Conservation (phyloP, 495 filamentous ascomycete genomes). For the Stereocaulon alpinum region DNA sequence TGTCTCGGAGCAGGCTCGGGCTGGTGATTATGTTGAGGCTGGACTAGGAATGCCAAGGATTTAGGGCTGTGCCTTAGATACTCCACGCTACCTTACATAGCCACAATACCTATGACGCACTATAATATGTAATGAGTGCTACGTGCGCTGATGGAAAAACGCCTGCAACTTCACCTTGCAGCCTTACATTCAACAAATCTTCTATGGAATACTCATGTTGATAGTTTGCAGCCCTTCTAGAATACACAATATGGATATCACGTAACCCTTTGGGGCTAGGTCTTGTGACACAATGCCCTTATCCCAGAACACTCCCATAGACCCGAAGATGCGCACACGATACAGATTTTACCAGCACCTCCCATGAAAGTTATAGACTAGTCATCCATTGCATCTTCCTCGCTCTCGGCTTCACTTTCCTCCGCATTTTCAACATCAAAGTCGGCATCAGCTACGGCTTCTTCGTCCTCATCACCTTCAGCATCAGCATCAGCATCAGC, state of each 20-base stretch:
- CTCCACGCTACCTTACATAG: not conserved
- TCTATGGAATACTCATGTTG: not conserved
- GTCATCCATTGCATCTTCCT: constrained; percentile 15
- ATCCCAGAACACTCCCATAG: not conserved
- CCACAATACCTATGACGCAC: not conserved
- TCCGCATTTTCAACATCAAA: constrained; percentile 18
- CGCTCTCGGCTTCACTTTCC: constrained; percentile 19
- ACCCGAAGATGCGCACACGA: not conserved
- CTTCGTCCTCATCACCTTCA: constrained; percentile 11
- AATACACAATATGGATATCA: constrained; percentile 4
- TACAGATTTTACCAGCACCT: not conserved
- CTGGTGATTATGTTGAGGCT: not conserved
- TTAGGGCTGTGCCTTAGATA: not conserved
- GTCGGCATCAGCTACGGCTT: constrained; percentile 19
- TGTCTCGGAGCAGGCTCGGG: not conserved
- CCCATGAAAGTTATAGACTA: not conserved
- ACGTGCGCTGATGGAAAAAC: not conserved
- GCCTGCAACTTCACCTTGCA: not conserved
- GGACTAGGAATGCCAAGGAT: not conserved
- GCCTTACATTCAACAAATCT: not conserved
- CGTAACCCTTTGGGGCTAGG: not conserved
- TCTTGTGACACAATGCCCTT: not conserved
- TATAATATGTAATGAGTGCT: not conserved
- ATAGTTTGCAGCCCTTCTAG: not conserved
- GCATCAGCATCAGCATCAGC: constrained; percentile 1